phyloP scores from a whole-genome alignment of 108 stramenopile genomes.

The Fragilaria radians region DNA sequence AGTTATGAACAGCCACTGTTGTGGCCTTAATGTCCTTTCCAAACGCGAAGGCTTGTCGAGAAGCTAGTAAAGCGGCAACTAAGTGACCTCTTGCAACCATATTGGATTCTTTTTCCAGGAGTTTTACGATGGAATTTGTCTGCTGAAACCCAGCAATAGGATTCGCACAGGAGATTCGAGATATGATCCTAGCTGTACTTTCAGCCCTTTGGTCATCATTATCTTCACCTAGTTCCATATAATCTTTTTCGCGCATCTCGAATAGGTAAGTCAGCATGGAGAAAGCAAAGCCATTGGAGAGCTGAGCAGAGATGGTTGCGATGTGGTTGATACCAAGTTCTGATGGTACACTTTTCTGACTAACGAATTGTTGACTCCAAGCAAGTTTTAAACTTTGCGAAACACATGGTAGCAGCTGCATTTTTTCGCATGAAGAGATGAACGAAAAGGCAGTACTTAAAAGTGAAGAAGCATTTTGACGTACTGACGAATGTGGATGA shows the following conservation, averaged over 20 bases:
- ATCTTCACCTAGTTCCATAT: too few relatives aligned
- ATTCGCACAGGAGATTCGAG: too few relatives aligned
- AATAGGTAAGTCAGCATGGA: not conserved
- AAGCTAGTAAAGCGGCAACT: constrained; percentile 19
- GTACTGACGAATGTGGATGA: constrained; percentile 21
- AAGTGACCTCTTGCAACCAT: constrained; percentile 7
- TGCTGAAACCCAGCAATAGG: too few relatives aligned
- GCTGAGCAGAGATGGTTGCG: not conserved
- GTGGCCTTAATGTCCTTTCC: constrained; percentile 3
- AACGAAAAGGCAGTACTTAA: constrained; percentile 21
- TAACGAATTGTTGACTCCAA: not conserved
- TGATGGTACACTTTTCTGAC: not conserved
- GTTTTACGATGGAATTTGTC: too few relatives aligned
- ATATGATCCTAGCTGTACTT: too few relatives aligned
- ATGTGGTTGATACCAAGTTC: not conserved
- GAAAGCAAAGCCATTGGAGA: not conserved
- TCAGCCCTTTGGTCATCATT: too few relatives aligned
- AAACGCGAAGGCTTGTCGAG: constrained; percentile 23
- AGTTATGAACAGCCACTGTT: not conserved
- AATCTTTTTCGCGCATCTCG: too few relatives aligned
- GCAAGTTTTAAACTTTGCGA: too few relatives aligned
- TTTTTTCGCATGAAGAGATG: too few relatives aligned
- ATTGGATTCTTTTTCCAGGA: not conserved
- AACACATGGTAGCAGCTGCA: too few relatives aligned
- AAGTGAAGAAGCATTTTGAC: constrained; percentile 21